Conservation (phyloP, 1,284 basidiomycete species). For the Apiotrichum veenhuisii region DNA sequence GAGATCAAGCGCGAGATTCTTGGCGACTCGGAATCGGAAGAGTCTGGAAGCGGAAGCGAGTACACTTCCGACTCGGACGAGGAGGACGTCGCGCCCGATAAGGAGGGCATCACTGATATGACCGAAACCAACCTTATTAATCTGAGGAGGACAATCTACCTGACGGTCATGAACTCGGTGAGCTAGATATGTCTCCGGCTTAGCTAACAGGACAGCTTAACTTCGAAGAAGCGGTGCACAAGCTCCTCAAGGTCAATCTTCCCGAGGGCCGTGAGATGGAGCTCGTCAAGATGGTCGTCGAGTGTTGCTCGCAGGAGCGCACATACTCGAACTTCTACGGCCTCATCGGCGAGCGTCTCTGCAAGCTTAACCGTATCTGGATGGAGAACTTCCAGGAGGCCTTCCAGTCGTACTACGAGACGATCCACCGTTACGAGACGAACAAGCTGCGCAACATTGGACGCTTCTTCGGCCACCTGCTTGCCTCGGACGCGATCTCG, state of each 20-base stretch:
- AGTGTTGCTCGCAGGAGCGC: conserved; percentile 98
- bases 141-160: conserved; percentile 86
- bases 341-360: conserved; percentile 90
- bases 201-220: conserved; percentile 56
- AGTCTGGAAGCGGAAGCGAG: conserved; percentile 65
- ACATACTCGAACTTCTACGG: conserved; percentile 97
- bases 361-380: conserved; percentile 93
- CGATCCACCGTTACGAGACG: conserved; percentile 97
- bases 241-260: conserved; percentile 88
- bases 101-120: conserved; percentile 86
- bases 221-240: conserved; percentile 98
- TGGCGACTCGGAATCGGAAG: conserved; percentile 58
- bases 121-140: conserved; percentile 97
- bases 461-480: conserved; percentile 87
- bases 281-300: conserved; percentile 96
- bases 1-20: conserved; percentile 91
- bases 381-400: conserved; percentile 82
- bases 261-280: conserved; percentile 94
- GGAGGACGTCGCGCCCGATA: conserved; percentile 62
- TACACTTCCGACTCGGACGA: conserved; percentile 61
- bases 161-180: conserved; percentile 93
- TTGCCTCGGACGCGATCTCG: conserved; percentile 80
- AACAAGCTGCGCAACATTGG: conserved; percentile 96
- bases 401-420: conserved; percentile 87
- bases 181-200: not conserved